Percentiles rank a stretch among this genome's conserved stretches.
These are phyloP conservation scores for Citrus hindsii DNA, from an alignment of 345 rosid species.

Conservation along the genomic window DNA sequence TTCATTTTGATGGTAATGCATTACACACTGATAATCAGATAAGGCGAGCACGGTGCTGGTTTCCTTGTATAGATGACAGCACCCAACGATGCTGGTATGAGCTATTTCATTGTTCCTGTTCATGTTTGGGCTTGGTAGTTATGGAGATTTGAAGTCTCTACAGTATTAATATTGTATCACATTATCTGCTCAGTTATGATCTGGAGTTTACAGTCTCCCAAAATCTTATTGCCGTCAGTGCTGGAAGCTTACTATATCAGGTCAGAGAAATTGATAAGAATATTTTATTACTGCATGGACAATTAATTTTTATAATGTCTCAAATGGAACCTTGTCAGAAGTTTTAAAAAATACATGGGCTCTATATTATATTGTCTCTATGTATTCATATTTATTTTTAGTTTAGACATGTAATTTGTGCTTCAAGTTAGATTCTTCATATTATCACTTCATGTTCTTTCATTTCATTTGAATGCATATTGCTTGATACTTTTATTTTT, in stretches of 20 bases:
- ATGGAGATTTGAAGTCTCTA: not conserved
- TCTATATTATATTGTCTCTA: not conserved
- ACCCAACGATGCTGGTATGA: slow-evolving; percentile 85
- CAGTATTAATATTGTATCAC: not conserved
- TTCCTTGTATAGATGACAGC: slow-evolving; percentile 83
- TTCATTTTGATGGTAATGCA: slow-evolving; percentile 73
- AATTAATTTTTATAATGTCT: not conserved
- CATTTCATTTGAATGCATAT: not conserved
- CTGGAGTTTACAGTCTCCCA: slow-evolving; percentile 93
- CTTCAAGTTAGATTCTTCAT: not conserved
- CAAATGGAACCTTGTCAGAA: not conserved
- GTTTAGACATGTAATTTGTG: not conserved
- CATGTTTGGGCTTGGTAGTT: not conserved
- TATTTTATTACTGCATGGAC: slow-evolving; percentile 10
- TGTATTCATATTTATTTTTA: not conserved
- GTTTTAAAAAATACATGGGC: not conserved
- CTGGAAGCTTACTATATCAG: slow-evolving; percentile 83
- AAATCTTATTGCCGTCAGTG: slow-evolving; percentile 87
- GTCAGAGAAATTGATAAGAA: slow-evolving; percentile 36
- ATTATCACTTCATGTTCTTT: not conserved
- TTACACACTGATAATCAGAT: slow-evolving; percentile 87
- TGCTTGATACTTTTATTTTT: not conserved
- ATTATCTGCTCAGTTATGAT: slow-evolving; percentile 63
- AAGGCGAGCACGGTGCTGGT: slow-evolving; percentile 96
- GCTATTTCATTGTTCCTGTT: slow-evolving; percentile 1